Base-by-base conservation (phyloP, 176 grass and related monocot genomes). In the Paspalum vaginatum region DNA sequence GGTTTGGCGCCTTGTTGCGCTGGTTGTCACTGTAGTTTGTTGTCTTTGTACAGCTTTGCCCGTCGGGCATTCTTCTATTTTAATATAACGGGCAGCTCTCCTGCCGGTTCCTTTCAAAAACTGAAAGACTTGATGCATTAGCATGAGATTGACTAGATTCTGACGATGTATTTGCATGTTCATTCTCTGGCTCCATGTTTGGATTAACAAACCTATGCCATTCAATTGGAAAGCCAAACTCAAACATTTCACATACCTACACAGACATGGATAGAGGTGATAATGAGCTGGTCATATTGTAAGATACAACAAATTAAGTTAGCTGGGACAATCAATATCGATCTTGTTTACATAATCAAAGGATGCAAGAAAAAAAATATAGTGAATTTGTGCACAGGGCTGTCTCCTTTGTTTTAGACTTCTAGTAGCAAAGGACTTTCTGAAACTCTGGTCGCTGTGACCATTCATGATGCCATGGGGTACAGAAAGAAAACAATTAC, bases 181-280 rank as follows among this genome's bases (percentile, higher is more conserved):
- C 52, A 74, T 61, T 45, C 13, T 2, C 41, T 4, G 14, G 68
- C 39, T 66, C 41, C 44, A 68, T 84, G 17, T 68, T 39, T 61
- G 61, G 8, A 84, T 84, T 79, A 60, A 48, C 18, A 74, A 14
- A 11, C 20, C 50, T 38, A 17, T 68, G 54, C 87, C 87, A 88
- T 25, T 46, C 2, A 53, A 4, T 0, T 20, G 87, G 81, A 88
- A 84, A 84, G 25, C 87, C 69, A 25, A 6, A 20, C 24, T 1
- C 1, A n/a, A 88, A 84, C 9, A 7, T 1, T 75, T 88, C 24
- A 6, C 13, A 69, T 40, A 88, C 87, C 87, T 88, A 88, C 61
- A 69, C n/a, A n/a, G 42, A 75, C n/a, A 79, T 53, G 32, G 14
- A 15, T 20, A 53, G 66, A 74, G n/a, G 72, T 67, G 11, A 79